A percentile compares a stretch with the other conserved stretches of the same genome.
Evolutionary conservation across 345 rosid genomes (phyloP).

Genomic region (Eucalyptus fibrosa): DNA sequence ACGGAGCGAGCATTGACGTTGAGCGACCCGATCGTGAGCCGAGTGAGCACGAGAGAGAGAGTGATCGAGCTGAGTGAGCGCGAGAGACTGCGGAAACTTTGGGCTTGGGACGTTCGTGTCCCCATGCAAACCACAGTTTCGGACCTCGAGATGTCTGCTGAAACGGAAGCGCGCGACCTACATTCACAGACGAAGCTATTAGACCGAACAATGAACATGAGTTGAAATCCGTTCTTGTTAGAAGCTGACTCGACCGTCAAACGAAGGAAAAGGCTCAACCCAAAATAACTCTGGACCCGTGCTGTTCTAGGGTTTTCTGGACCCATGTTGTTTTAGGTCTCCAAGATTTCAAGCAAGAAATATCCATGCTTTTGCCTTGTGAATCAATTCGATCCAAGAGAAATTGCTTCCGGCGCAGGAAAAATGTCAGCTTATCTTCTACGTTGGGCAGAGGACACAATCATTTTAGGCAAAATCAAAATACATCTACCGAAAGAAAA

Average conservation of each 20-base stretch:
- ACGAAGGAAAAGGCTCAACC: neutral
- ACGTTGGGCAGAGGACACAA: neutral
- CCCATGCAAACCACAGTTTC: no score
- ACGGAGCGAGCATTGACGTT: no score
- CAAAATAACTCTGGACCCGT: neutral
- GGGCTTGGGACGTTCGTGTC: no score
- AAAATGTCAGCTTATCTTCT: neutral
- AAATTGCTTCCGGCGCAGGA: neutral
- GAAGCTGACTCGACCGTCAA: neutral
- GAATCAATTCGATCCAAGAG: neutral
- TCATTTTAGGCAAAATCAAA: neutral
- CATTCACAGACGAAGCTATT: neutral
- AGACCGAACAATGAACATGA: no score
- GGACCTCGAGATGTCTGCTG: no score
- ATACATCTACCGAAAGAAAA: neutral
- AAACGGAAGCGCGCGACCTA: neutral
- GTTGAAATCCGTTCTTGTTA: neutral
- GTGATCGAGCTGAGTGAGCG: no score
- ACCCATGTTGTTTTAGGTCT: no score
- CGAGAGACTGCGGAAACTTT: no score
- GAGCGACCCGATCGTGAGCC: no score
- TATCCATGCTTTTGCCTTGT: neutral
- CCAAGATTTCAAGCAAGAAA: neutral
- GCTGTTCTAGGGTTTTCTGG: neutral
- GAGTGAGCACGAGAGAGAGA: no score